A percentile compares a stretch with the other conserved stretches of the same genome.
phyloP scores from a whole-genome alignment of 2,329 filamentous ascomycete species.

The Thelonectria discophora region DNA sequence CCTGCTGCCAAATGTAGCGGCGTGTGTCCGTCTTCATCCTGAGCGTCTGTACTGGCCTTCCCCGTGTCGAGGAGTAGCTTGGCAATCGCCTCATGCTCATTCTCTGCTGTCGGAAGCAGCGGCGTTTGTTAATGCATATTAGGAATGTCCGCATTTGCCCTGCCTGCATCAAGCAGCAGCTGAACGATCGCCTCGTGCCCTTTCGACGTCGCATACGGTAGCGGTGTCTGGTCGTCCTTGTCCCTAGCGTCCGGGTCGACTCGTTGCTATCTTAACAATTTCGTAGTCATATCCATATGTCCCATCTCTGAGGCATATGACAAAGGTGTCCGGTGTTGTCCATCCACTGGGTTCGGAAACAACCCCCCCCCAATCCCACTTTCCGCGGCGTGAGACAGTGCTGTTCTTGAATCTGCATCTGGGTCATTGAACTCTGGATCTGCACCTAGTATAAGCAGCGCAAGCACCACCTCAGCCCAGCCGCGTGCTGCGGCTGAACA shows the following conservation, averaged over 20 bases:
- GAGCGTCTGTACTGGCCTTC: not conserved
- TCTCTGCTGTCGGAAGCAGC: not conserved
- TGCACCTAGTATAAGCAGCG: not conserved
- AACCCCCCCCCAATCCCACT: not conserved
- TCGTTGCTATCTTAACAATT: too few species aligned
- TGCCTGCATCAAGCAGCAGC: not conserved
- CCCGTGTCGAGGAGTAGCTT: not conserved
- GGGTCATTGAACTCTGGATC: not conserved
- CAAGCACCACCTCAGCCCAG: constrained; percentile 6
- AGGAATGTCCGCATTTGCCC: too few species aligned
- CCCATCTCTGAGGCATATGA: constrained; percentile 5
- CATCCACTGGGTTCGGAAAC: not conserved
- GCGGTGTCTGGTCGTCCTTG: not conserved
- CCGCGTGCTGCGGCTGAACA: not conserved
- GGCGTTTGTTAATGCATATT: not conserved
- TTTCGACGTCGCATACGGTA: not conserved
- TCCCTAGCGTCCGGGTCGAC: not conserved
- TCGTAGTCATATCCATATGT: not conserved
- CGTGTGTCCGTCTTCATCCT: not conserved
- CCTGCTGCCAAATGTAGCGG: not conserved
- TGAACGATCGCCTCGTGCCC: not conserved
- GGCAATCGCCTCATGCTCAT: not conserved
- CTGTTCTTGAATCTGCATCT: constrained; percentile 1
- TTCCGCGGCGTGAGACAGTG: not conserved
- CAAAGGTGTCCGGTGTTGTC: not conserved